Percentiles rank a stretch among this genome's conserved stretches.
These are phyloP conservation scores for Rhizodiscina lignyota DNA, from an alignment of 495 filamentous ascomycete genomes.

Conservation along the genomic window DNA sequence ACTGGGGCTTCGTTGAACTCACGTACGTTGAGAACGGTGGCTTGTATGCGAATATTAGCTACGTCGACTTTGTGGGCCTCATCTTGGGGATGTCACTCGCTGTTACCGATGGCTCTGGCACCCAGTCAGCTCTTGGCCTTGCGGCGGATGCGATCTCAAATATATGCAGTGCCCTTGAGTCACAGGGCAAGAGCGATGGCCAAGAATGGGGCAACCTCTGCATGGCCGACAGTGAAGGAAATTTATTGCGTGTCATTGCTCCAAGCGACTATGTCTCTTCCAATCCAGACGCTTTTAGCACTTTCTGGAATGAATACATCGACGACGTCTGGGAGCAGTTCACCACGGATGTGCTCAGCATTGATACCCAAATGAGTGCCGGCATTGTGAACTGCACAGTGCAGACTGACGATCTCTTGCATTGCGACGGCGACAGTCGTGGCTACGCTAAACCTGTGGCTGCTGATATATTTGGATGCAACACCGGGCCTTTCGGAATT, in stretches of 20 bases:
- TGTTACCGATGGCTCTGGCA: slow-evolving; percentile 27
- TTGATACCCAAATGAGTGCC: slow-evolving; percentile 45
- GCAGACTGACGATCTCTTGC: slow-evolving; percentile 28
- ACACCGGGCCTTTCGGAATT: slow-evolving; percentile 46
- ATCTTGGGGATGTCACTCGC: slow-evolving; percentile 46
- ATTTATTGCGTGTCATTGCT: slow-evolving; percentile 42
- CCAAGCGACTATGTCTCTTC: slow-evolving; percentile 45
- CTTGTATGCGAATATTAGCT: slow-evolving; percentile 58
- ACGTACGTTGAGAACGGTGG: slow-evolving; percentile 45
- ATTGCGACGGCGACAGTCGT: slow-evolving; percentile 29
- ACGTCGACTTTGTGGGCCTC: slow-evolving; percentile 56
- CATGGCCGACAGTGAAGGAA: slow-evolving; percentile 32
- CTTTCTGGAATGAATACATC: slow-evolving; percentile 49
- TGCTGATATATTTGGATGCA: slow-evolving; percentile 54
- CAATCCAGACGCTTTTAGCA: slow-evolving; percentile 38
- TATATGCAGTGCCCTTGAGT: slow-evolving; percentile 34
- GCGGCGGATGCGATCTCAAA: slow-evolving; percentile 36
- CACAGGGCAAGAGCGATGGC: slow-evolving; percentile 2
- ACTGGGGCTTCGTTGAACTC: slow-evolving; percentile 60
- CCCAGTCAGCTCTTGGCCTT: slow-evolving; percentile 42
- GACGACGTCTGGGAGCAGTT: slow-evolving; percentile 48
- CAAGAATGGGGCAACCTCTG: slow-evolving; percentile 41
- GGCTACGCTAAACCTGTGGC: slow-evolving; percentile 39
- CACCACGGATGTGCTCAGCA: slow-evolving; percentile 23
- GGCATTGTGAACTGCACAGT: slow-evolving; percentile 37